These are phyloP conservation scores for Periconia digitata DNA, from an alignment of 2,329 filamentous ascomycete species.

Conservation along the genomic window DNA sequence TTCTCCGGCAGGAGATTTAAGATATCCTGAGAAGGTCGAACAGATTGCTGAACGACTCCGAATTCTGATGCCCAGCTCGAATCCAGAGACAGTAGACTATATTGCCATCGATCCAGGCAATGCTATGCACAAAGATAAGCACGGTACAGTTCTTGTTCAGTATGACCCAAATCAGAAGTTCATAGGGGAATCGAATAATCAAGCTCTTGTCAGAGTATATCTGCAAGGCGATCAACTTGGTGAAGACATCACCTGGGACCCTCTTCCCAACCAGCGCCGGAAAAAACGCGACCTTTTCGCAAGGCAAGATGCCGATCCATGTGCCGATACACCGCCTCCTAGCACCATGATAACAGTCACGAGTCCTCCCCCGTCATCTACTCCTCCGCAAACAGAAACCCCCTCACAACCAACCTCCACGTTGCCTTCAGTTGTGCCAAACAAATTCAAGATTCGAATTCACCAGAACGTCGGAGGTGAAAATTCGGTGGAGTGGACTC, in stretches of 20 bases:
- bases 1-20: neutral
- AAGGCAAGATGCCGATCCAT: neutral
- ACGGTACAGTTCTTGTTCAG: slow-evolving; percentile 6
- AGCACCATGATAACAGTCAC: neutral
- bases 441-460: slow-evolving; percentile 1
- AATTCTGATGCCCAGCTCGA: neutral
- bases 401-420: neutral
- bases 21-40: neutral
- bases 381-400: neutral
- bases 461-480: slow-evolving; percentile 4
- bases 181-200: neutral
- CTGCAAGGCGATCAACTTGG: slow-evolving; percentile 4
- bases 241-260: neutral
- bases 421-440: neutral
- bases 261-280: neutral
- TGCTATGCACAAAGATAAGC: neutral
- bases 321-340: neutral
- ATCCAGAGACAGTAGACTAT: slow-evolving; percentile 2
- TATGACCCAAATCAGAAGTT: slow-evolving; percentile 8
- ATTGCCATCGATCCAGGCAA: slow-evolving; percentile 1
- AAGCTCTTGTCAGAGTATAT: slow-evolving; percentile 3
- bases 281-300: neutral
- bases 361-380: neutral
- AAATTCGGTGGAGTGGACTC: slow-evolving; percentile 6
- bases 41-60: neutral